Percentiles rank a stretch among this genome's conserved stretches.
Evolutionary conservation across 768 basidiomycete species (phyloP).

Genomic region (Kwoniella europaea): DNA sequence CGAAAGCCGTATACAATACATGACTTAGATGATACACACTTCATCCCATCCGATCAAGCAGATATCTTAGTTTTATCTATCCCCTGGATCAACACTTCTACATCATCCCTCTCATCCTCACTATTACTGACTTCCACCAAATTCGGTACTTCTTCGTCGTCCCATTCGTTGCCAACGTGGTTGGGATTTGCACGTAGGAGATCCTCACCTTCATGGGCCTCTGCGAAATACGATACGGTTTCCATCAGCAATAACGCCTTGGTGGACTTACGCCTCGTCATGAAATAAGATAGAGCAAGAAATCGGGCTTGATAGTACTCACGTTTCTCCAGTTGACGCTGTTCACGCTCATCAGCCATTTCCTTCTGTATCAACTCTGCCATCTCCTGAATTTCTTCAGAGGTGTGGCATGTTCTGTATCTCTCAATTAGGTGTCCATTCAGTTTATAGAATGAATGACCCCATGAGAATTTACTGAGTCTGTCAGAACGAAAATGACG

Average conservation of each 20-base stretch:
- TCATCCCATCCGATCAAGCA: not conserved
- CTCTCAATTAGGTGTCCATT: slow-evolving; percentile 74
- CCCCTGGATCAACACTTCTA: slow-evolving; percentile 44
- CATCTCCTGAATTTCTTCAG: slow-evolving; percentile 56
- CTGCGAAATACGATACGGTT: not conserved
- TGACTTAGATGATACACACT: not conserved
- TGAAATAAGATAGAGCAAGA: not conserved
- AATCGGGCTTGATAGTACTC: slow-evolving; percentile 6
- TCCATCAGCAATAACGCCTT: not conserved
- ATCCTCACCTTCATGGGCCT: slow-evolving; percentile 44
- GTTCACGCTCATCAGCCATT: slow-evolving; percentile 52
- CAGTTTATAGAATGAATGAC: slow-evolving; percentile 80
- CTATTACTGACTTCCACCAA: slow-evolving; percentile 37
- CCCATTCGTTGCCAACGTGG: slow-evolving; percentile 42
- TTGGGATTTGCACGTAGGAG: slow-evolving; percentile 48
- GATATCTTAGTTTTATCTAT: slow-evolving; percentile 31
- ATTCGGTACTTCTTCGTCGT: slow-evolving; percentile 22
- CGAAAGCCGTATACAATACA: not conserved
- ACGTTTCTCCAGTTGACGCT: slow-evolving; percentile 46
- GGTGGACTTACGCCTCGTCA: no score
- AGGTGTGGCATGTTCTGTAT: slow-evolving; percentile 72
- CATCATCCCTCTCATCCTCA: slow-evolving; percentile 53
- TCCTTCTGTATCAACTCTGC: slow-evolving; percentile 56
- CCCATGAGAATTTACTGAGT: slow-evolving; percentile 87
- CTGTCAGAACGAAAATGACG: slow-evolving; percentile 23